A percentile compares a stretch with the other conserved stretches of the same genome.
phyloP scores from a whole-genome alignment of 176 grass and related monocot genomes.

The Coix lacrymajobi region DNA sequence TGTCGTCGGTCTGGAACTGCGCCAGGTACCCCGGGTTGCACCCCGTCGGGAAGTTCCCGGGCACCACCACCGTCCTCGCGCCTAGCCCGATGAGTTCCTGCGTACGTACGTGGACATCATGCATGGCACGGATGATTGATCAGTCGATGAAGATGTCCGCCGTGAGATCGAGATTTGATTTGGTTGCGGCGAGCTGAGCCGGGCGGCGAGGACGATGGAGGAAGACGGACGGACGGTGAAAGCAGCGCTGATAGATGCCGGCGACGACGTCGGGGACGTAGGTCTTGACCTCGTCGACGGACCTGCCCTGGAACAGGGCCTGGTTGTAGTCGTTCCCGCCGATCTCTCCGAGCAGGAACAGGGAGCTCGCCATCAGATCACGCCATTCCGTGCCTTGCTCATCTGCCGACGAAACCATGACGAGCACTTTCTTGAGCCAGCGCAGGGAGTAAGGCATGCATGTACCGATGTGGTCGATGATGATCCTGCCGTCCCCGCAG shows the following conservation, averaged over 20 bases:
- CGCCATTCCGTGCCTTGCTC: neutral
- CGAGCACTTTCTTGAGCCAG: conserved; percentile 38
- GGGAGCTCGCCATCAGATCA: conserved; percentile 28
- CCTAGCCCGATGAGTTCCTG: conserved; percentile 49
- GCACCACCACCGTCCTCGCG: conserved; percentile 39
- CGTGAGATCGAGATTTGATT: neutral
- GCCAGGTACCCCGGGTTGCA: conserved; percentile 43
- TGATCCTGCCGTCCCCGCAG: conserved; percentile 49
- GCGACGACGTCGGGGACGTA: conserved; percentile 47
- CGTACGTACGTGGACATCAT: neutral
- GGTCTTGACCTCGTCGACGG: conserved; percentile 34
- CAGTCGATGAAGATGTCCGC: neutral
- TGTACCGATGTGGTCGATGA: conserved; percentile 54
- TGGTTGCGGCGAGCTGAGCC: too few relatives aligned
- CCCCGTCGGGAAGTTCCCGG: conserved; percentile 55
- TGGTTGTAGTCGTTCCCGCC: conserved; percentile 71
- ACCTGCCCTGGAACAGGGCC: conserved; percentile 35
- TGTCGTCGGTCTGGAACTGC: conserved; percentile 28
- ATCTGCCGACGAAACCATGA: neutral
- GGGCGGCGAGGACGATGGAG: too few relatives aligned
- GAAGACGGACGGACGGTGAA: neutral
- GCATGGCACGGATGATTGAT: too few relatives aligned
- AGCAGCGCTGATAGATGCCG: conserved; percentile 27
- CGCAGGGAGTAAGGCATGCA: conserved; percentile 23
- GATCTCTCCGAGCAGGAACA: conserved; percentile 68